Base-by-base conservation (phyloP, 2,329 filamentous ascomycete species). In the Pseudopithomyces maydicus region DNA sequence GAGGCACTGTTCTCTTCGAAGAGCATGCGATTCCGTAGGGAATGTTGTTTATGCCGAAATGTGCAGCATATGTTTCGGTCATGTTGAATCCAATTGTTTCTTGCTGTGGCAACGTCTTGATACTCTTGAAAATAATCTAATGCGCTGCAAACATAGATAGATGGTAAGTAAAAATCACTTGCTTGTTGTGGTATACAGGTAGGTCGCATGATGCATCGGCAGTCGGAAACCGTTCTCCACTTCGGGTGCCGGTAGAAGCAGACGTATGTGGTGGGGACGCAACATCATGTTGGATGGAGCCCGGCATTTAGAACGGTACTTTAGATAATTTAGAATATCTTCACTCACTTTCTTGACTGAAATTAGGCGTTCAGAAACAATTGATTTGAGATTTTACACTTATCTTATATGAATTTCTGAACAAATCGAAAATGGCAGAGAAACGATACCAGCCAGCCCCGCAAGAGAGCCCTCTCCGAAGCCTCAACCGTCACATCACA, bases 401-500 rank as follows among this genome's bases (percentile, higher is more conserved):
- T 17, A 6, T 48, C 45, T 32, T 48, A 23, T 19, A 19, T 23
- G 5, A 46, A 5, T 36, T 19, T 14, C 12, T 15, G 17, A 23
- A 32, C 19, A 4, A 4, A 29, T 2, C 20, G 43, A 49, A 35
- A 19, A 57, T 57, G 54, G 26, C 54, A 3, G 14, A 41, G 38
- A 22, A 46, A 66, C 52, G 62, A 2, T 52, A 59, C 22, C 52
- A 57, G 43, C 53, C 44, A 11, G 26, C 52, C 2, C 55, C 61
- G 29, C 48, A 57, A 8, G 69, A 71, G 54, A 57, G 57, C 6
- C 45, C 44, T 49, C 70, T 75, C 12, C 70, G 66, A 17, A 59
- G 48, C 43, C 35, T 74, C 32, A 65, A 76, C 17, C 73, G 74
- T 47, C 72, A 65, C 58, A 74, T 77, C 56, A 77, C 74, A 11